phyloP scores from a whole-genome alignment of 2,329 filamentous ascomycete species.

The Phoma sp. region DNA sequence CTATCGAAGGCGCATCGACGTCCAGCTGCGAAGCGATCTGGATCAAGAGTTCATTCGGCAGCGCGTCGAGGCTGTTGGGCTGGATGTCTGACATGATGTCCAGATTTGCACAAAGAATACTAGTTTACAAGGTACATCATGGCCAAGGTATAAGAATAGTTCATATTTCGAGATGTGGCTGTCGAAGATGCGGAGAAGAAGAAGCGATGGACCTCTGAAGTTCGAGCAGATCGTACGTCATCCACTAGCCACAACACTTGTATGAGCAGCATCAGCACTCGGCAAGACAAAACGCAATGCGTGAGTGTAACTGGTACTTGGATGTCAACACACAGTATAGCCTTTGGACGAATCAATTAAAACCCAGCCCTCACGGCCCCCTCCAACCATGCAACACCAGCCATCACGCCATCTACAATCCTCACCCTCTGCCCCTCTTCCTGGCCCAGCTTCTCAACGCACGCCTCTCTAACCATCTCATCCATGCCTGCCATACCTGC shows the following conservation, averaged over 20 bases:
- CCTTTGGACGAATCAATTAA: constrained; percentile 16
- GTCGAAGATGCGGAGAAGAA: background rate
- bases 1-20: constrained; percentile 38
- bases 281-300: background rate
- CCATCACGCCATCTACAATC: constrained; percentile 81
- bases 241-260: background rate
- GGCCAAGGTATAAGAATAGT: background rate
- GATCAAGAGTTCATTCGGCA: constrained; percentile 47
- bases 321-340: background rate
- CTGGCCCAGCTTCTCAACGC: constrained; percentile 68
- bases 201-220: background rate
- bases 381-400: constrained; percentile 68
- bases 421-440: constrained; percentile 64
- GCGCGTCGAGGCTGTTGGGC: constrained; percentile 26
- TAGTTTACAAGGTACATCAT: too few relatives aligned
- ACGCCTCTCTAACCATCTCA: constrained; percentile 72
- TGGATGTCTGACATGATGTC: background rate
- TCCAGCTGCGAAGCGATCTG: constrained; percentile 43
- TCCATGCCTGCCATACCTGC: constrained; percentile 91
- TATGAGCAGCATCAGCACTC: background rate
- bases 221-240: constrained; percentile 9
- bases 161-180: background rate
- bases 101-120: background rate
- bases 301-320: too few relatives aligned
- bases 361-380: constrained; percentile 51